Conservation (phyloP, 23 red algal genomes). For the Agarophyton chilense region DNA sequence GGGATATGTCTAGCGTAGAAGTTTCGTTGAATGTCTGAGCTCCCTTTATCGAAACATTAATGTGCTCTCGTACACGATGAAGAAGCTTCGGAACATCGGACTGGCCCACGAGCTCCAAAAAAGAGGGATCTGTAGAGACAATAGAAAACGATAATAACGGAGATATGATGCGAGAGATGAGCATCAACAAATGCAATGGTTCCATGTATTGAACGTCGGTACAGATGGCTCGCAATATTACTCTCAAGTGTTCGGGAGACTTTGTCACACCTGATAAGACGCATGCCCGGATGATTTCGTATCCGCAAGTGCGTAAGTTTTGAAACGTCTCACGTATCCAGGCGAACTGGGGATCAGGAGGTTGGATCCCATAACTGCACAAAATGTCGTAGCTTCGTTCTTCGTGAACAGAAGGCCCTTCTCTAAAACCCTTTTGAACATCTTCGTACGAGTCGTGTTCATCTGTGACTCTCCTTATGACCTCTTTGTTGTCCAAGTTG, state of each 20-base stretch:
- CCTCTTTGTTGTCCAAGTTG: constrained; percentile 42
- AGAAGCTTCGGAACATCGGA: constrained; percentile 33
- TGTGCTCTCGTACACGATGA: constrained; percentile 24
- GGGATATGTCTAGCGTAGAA: constrained; percentile 20
- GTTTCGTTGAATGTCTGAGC: constrained; percentile 17
- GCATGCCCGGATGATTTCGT: constrained; percentile 48
- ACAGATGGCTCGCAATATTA: constrained; percentile 6
- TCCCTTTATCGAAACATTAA: constrained; percentile 3
- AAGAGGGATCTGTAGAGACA: not conserved
- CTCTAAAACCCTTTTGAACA: not conserved
- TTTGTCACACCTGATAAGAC: constrained; percentile 46
- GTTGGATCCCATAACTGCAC: constrained; percentile 32
- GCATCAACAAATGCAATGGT: constrained; percentile 25
- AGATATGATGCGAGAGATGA: not conserved
- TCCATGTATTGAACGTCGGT: constrained; percentile 31
- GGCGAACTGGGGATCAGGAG: constrained; percentile 5
- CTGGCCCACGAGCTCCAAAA: not conserved
- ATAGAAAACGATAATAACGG: constrained; percentile 46
- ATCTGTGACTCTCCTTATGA: not conserved
- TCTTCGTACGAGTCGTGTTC: constrained; percentile 16
- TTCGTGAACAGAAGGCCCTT: constrained; percentile 16
- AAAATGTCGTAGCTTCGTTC: constrained; percentile 40
- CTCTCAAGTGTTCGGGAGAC: constrained; percentile 4
- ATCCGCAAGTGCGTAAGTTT: constrained; percentile 26
- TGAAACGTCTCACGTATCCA: constrained; percentile 37